A percentile compares a stretch with the other conserved stretches of the same genome.
phyloP scores from a whole-genome alignment of 1,139 yeast species.

The Sugiyamaella pinicola region DNA sequence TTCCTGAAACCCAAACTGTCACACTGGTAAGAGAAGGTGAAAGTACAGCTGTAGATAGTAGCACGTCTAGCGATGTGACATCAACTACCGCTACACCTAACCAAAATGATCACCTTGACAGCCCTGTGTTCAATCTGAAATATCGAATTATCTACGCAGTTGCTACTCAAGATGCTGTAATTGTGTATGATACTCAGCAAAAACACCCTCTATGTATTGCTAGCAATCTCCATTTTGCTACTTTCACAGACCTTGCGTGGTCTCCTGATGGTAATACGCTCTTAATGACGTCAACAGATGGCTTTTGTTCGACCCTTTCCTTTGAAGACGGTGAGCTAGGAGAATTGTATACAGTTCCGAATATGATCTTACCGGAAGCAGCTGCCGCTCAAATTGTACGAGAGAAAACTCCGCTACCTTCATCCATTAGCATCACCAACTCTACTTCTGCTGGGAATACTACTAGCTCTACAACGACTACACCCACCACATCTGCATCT shows the following conservation, averaged over 20 bases:
- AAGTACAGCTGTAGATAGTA: conserved; percentile 17
- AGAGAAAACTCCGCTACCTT: conserved; percentile 15
- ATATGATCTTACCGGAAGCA: conserved; percentile 13
- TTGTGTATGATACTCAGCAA: conserved; percentile 77
- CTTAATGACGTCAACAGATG: conserved; percentile 87
- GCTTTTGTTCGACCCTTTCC: conserved; percentile 74
- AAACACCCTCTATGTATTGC: conserved; percentile 70
- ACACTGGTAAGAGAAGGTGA: conserved; percentile 17
- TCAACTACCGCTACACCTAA: conserved; percentile 6
- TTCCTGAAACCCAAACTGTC: conserved; percentile 1
- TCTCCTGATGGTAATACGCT: conserved; percentile 70
- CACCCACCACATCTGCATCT: conserved; percentile 19
- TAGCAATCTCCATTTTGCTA: conserved; percentile 81
- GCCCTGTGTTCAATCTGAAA: conserved; percentile 55
- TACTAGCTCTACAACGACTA: conserved; percentile 3
- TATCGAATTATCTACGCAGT: conserved; percentile 88
- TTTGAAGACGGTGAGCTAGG: conserved; percentile 62
- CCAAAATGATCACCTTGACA: conserved; percentile 14
- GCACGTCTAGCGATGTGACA: conserved; percentile 16
- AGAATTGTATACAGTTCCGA: conserved; percentile 33
- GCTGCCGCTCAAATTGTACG: conserved; percentile 8
- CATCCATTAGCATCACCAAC: not conserved
- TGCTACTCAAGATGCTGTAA: conserved; percentile 87
- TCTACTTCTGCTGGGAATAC: not conserved
- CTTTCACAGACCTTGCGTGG: conserved; percentile 89